Evolutionary conservation across 108 stramenopile species (phyloP), one percentile per base, ranked within the genome.

Genomic region (Epipyxis sp.): DNA sequence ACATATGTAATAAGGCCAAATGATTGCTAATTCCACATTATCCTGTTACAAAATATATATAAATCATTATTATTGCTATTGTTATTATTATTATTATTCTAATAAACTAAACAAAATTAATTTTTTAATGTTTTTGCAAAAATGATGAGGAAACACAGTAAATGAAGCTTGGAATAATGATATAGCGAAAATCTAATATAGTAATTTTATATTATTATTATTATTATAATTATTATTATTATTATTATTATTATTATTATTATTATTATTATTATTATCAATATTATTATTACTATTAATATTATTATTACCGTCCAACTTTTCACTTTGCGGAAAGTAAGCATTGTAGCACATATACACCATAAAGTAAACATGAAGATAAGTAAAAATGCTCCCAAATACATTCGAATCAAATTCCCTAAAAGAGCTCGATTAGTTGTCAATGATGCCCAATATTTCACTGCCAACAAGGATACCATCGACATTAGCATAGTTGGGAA

Each of bases 1-100:
- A 65, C 61, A 65, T 10, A 65, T 32, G 34, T 35, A 65, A 65
- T 65, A 65, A 16, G 61, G 61, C 61, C 20, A 37, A 16, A 65
- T 65, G 46, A 20, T 13, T 50, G 46, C 46, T 20, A 50, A 50
- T 6, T 6, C 20, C 46, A 50, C 46, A 50, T 50, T 20, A 50
- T 20, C 46, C 46, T 50, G 20, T 13, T 50, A 6, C 6, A 6
- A 50, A 20, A 50, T 13, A 20, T 13, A 50, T 50, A 50, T 13
- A 20, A 6, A 50, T 20, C 13, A 13, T 50, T 13, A 50, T n/a
- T n/a, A n/a, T n/a, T n/a, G n/a, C n/a, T n/a, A n/a, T n/a, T n/a
- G n/a, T n/a, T n/a, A n/a, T n/a, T n/a, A n/a, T n/a, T n/a, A n/a
- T n/a, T n/a, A n/a, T n/a, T n/a, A n/a, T n/a, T n/a, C n/a, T n/a